phyloP scores from a whole-genome alignment of 768 basidiomycete species.

The Boletus subcaerulescens region DNA sequence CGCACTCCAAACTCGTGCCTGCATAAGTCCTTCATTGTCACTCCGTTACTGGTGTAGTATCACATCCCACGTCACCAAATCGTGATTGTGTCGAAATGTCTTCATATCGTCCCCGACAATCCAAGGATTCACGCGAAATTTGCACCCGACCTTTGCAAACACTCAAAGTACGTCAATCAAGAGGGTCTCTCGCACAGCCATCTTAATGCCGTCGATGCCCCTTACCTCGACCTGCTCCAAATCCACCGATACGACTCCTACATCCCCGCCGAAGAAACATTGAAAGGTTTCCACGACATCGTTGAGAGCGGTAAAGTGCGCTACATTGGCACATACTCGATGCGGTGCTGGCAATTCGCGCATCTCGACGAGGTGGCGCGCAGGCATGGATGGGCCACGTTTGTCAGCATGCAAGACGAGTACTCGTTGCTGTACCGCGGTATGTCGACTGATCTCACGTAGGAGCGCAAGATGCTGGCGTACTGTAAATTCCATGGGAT shows the following conservation, averaged over 20 bases:
- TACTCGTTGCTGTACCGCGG: no score
- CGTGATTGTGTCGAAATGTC: conserved; percentile 31
- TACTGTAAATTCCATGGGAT: conserved; percentile 50
- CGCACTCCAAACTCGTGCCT: background rate
- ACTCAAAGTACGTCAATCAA: conserved; percentile 30
- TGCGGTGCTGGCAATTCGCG: conserved; percentile 46
- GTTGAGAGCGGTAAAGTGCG: conserved; percentile 46
- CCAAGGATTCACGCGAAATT: background rate
- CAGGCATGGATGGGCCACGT: conserved; percentile 47
- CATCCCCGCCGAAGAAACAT: conserved; percentile 42
- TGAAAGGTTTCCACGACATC: conserved; percentile 51
- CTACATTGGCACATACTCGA: conserved; percentile 49
- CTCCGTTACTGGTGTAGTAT: conserved; percentile 11
- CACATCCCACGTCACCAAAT: conserved; percentile 32
- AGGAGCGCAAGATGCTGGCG: conserved; percentile 47
- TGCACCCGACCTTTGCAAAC: background rate
- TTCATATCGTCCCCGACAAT: conserved; percentile 12
- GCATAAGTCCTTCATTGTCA: no score
- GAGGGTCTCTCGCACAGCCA: conserved; percentile 34
- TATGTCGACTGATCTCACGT: conserved; percentile 13
- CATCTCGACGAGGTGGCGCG: conserved; percentile 44
- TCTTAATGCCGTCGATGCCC: conserved; percentile 40
- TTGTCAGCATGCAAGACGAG: conserved; percentile 54
- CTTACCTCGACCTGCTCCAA: conserved; percentile 42
- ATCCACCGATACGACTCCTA: conserved; percentile 41